These are phyloP conservation scores for Ogataea ramenticola DNA, from an alignment of 805 yeast genomes.

Conservation along the genomic window DNA sequence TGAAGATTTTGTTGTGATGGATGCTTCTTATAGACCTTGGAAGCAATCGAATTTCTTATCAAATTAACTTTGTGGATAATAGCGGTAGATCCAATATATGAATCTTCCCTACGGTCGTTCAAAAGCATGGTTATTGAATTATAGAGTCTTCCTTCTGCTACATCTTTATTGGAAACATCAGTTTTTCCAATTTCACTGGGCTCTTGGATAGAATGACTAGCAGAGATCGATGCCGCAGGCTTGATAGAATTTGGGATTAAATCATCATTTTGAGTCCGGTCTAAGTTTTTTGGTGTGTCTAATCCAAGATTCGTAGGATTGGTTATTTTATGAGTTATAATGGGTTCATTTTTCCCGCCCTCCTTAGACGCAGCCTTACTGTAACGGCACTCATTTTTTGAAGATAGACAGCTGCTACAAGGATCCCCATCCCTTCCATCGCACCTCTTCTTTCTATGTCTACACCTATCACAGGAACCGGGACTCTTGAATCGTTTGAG, in stretches of 20 bases:
- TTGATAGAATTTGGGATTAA: too few species aligned
- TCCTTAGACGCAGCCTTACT: neutral
- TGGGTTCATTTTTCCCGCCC: too few species aligned
- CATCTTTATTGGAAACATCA: neutral
- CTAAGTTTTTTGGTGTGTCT: too few species aligned
- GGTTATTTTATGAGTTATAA: too few species aligned
- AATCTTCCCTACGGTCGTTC: conserved; percentile 7
- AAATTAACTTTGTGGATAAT: conserved; percentile 19
- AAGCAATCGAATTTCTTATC: conserved; percentile 12
- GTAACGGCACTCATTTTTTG: neutral
- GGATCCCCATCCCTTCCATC: neutral
- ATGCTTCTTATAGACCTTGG: conserved; percentile 8
- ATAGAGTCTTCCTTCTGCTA: conserved; percentile 1
- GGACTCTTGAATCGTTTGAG: neutral
- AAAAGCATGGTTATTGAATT: conserved; percentile 9
- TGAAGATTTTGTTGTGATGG: conserved; percentile 4
- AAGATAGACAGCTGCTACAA: neutral
- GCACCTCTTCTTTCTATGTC: conserved; percentile 3
- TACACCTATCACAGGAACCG: conserved; percentile 2
- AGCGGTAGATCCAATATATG: conserved; percentile 18
- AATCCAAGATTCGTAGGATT: too few species aligned
- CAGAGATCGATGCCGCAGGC: too few species aligned
- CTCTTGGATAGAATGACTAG: neutral
- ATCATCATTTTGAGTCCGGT: too few species aligned
- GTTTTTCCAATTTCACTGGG: neutral